Evolutionary conservation across 805 yeast genomes (phyloP), one percentile per base, ranked within the genome.

Genomic region (Grigorovia humatica): DNA sequence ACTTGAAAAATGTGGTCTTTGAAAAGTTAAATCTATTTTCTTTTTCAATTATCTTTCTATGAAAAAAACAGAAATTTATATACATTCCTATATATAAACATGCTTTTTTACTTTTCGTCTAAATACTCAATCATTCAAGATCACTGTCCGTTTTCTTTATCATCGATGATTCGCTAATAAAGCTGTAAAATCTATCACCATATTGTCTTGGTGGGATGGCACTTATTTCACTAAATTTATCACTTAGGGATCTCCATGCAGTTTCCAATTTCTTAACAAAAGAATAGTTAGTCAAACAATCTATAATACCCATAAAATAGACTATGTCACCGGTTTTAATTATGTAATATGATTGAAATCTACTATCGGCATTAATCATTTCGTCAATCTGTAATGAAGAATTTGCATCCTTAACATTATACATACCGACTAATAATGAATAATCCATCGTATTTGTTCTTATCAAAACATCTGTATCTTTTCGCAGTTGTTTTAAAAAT

Each of bases 391-490:
- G 18, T 46, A 43, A 17, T 23, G n/a, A 13, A 7, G 42, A 15
- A 15, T 38, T 5, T 38, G 83, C 87, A 54, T 74, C 73, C 29
- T 74, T 72, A 55, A 85, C 70, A 63, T 88, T 91, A 63, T 88
- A 96, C 30, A 90, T 75, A 0, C 99, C 99, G 44, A 93, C 70
- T 48, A 93, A 71, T 54, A 93, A 73, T 0, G 96, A 89, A 69
- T 93, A 93, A 65, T 93, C 99, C 99, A 93, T 93, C 38, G 88
- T 90, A 58, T 89, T 88, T 55, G 88, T 71, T 51, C 77, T 74
- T 56, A 86, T 76, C 44, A 93, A 74, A 19, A 93, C 74, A 51
- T 73, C 67, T 18, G 88, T 91, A 64, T 93, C 98, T 32, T 75
- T 74, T 47, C 75, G 79, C 51, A 93, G 71, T 66, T 90, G 98